Percentiles rank a stretch among this genome's conserved stretches.
Conservation (phyloP, 108 stramenopile genomes). For the Cyclotella atomus region DNA sequence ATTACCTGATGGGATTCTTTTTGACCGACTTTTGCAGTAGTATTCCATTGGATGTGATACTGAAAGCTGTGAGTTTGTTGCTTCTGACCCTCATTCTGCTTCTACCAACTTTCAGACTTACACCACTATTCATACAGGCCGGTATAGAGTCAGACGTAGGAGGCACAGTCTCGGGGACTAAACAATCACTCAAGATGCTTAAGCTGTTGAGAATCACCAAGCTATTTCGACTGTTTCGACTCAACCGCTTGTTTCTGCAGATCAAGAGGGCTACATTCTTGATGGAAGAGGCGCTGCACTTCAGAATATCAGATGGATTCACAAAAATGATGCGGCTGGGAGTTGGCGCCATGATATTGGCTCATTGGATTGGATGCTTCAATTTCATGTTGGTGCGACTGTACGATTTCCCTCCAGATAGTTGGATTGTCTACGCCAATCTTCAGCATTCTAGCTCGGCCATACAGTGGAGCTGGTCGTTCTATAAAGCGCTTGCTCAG, state of each 20-base stretch:
- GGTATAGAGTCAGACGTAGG: conserved; percentile 41
- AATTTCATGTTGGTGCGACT: conserved; percentile 60
- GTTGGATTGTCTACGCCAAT: conserved; percentile 62
- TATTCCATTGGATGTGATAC: conserved; percentile 55
- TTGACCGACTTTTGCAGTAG: conserved; percentile 62
- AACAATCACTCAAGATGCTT: conserved; percentile 60
- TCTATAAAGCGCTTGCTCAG: conserved; percentile 71
- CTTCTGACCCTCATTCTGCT: too few relatives aligned
- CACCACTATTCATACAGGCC: conserved; percentile 12
- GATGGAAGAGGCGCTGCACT: conserved; percentile 59
- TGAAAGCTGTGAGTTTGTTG: conserved; percentile 34
- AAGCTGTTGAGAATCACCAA: conserved; percentile 63
- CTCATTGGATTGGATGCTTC: conserved; percentile 75
- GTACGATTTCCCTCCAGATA: conserved; percentile 60
- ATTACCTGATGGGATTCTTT: conserved; percentile 70
- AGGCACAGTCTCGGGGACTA: conserved; percentile 49
- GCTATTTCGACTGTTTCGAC: conserved; percentile 64
- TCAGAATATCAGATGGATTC: conserved; percentile 62
- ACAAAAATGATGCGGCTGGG: conserved; percentile 57
- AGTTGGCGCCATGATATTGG: conserved; percentile 56
- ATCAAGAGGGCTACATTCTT: conserved; percentile 39
- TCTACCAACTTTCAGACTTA: too few relatives aligned
- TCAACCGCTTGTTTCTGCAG: conserved; percentile 56
- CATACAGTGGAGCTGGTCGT: conserved; percentile 65
- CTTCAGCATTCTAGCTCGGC: conserved; percentile 38